These are phyloP conservation scores for Escovopsis sp. DNA, from an alignment of 2,329 filamentous ascomycete genomes.

Conservation along the genomic window DNA sequence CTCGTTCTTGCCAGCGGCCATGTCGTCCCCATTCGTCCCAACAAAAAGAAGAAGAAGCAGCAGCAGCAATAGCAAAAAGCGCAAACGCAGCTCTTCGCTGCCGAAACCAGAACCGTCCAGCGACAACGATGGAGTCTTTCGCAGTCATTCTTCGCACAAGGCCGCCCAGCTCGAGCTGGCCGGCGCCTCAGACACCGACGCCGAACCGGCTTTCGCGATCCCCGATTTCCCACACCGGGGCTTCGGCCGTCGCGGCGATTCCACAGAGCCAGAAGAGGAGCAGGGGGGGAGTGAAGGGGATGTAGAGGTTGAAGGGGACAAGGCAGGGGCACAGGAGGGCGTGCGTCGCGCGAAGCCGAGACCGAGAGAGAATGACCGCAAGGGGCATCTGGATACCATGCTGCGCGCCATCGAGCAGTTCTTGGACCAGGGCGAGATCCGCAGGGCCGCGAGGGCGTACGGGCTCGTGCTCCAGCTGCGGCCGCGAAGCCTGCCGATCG, in stretches of 20 bases:
- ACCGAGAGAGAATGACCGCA: slow-evolving; percentile 8
- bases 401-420: slow-evolving; percentile 57
- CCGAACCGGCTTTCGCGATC: slow-evolving; percentile 22
- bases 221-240: slow-evolving; percentile 37
- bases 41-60: too few species aligned
- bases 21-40: too few species aligned
- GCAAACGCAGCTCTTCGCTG: too few species aligned
- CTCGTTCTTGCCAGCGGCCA: too few species aligned
- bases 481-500: slow-evolving; percentile 30
- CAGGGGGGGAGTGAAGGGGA: too few species aligned
- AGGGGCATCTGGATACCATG: slow-evolving; percentile 47
- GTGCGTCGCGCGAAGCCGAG: slow-evolving; percentile 1
- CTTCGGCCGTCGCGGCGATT: slow-evolving; percentile 2
- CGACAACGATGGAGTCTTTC: slow-evolving; percentile 3
- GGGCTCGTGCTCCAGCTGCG: slow-evolving; percentile 51
- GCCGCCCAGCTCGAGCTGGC: slow-evolving; percentile 37
- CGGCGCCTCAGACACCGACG: slow-evolving; percentile 33
- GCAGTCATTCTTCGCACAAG: slow-evolving; percentile 33
- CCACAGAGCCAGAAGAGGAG: neutral
- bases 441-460: slow-evolving; percentile 59
- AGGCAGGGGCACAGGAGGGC: neutral
- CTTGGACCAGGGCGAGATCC: slow-evolving; percentile 53
- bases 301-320: too few species aligned
- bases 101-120: too few species aligned
- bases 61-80: too few species aligned